phyloP scores from a whole-genome alignment of 169 alveolate species.

The Eimeria necatrix region DNA sequence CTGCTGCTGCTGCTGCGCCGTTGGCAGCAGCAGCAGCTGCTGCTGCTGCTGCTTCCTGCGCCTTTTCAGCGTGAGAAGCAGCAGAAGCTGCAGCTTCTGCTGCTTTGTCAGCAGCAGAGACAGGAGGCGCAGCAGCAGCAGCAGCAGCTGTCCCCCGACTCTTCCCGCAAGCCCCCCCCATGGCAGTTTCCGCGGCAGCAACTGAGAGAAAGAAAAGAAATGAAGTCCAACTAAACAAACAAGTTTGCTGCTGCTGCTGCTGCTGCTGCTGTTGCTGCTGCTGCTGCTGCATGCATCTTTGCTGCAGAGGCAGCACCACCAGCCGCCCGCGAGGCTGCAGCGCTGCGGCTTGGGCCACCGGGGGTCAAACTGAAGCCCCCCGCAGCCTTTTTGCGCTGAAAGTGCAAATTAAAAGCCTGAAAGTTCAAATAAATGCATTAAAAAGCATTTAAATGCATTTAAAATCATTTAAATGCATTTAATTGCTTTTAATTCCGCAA shows the following conservation, averaged over 20 bases:
- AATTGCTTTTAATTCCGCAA: neutral
- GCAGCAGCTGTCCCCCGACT: neutral
- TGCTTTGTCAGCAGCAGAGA: neutral
- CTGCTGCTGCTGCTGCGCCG: neutral
- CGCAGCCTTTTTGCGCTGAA: too few relatives aligned
- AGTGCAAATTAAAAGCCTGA: neutral
- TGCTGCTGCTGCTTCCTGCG: slow-evolving; percentile 19
- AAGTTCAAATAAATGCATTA: neutral
- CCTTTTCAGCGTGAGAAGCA: neutral
- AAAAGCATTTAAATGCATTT: too few relatives aligned
- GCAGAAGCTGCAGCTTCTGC: neutral
- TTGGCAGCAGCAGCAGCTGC: neutral
- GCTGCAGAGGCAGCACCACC: too few relatives aligned
- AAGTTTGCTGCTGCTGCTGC: too few relatives aligned
- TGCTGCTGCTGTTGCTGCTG: too few relatives aligned
- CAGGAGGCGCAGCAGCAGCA: neutral
- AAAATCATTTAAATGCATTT: neutral
- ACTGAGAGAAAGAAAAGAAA: neutral
- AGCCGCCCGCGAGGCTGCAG: too few relatives aligned
- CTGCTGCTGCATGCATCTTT: too few relatives aligned
- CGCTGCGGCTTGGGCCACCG: too few relatives aligned
- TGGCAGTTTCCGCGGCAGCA: neutral
- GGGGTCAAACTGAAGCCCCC: too few relatives aligned
- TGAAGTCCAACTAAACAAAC: too few relatives aligned
- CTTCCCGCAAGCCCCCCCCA: slow-evolving; percentile 37